Base-by-base conservation (phyloP, 768 basidiomycete species). In the Coprinopsis sp. region DNA sequence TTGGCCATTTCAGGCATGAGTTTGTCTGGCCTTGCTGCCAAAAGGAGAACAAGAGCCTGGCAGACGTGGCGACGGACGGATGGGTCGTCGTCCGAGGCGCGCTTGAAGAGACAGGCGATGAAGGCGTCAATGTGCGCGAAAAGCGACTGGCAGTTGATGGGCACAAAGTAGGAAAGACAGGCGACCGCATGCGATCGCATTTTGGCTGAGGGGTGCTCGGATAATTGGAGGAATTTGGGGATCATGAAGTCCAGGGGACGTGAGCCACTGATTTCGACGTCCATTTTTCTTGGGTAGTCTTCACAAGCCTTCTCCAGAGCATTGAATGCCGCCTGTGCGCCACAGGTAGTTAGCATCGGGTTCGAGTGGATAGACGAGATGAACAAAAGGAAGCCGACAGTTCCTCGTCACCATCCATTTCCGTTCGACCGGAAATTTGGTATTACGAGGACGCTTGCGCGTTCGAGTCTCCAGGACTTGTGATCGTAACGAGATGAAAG, bases 171-270 rank as follows among this genome's bases (percentile, higher is more conserved):
- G 19, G 92, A 92, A 23, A 97, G 78, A 59, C 89, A 95, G n/a
- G 89, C 87, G 47, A 98, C 81, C 12, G 93, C 91, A 64, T 93
- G 89, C 22, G 88, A 79, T 48, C 95, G 87, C 78, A 98, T 93
- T 72, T 92, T 93, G 30, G 88, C 68, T 30, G 79, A 81, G 0
- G 81, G 77, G 54, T 98, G 91, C 52, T 91, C 88, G 42, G 92
- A 84, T 58, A 93, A 81, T 54, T 79, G 61, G 54, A 99, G 79
- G 70, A 98, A 95, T 65, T 94, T 92, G 46, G 93, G 93, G 56
- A 98, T 87, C 84, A 99, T 92, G 64, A 82, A 91, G 67, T 98
- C 91, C 55, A 99, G 81, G 0, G 94, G 91, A 40, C 91, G 79
- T n/a, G 84, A 81, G 43, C 95, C 95, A 57, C 84, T 84, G 59